These are phyloP conservation scores for Amanita brunnescens DNA, from an alignment of 768 basidiomycete genomes.

Conservation along the genomic window DNA sequence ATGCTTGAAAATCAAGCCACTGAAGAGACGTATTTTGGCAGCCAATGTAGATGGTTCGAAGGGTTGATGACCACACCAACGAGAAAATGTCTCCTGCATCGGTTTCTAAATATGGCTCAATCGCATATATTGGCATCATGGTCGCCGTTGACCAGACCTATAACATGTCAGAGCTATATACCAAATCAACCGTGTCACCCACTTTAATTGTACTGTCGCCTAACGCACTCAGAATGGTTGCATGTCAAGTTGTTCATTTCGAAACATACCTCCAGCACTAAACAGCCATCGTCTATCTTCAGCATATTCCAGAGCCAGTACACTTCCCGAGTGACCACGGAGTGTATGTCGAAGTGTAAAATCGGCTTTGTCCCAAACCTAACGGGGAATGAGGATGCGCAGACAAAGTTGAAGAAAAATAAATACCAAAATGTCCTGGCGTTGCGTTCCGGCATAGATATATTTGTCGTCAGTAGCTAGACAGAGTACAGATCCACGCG, in stretches of 20 bases:
- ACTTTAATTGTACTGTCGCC: conserved; percentile 88
- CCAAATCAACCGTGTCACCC: conserved; percentile 16
- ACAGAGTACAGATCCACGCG: conserved; percentile 62
- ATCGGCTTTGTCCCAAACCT: conserved; percentile 83
- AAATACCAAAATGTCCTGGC: conserved; percentile 63
- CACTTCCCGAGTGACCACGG: conserved; percentile 76
- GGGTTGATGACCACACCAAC: conserved; percentile 61
- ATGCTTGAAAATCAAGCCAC: conserved; percentile 60
- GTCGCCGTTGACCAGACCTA: conserved; percentile 79
- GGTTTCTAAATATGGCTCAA: conserved; percentile 71
- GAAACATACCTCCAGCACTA: conserved; percentile 67
- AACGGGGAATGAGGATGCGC: neutral
- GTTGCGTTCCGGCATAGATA: conserved; percentile 81
- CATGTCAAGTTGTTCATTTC: conserved; percentile 11
- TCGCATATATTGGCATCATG: conserved; percentile 57
- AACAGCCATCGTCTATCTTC: conserved; percentile 78
- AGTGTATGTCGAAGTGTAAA: conserved; percentile 63
- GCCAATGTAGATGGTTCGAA: conserved; percentile 74
- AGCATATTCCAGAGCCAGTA: conserved; percentile 72
- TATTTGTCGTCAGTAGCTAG: conserved; percentile 62
- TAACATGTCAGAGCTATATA: conserved; percentile 7
- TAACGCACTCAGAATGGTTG: conserved; percentile 19
- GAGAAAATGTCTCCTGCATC: conserved; percentile 86
- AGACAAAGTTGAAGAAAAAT: neutral
- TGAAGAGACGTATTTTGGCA: conserved; percentile 92